These are phyloP conservation scores for Paraphoma chrysanthemicola DNA, from an alignment of 2,329 filamentous ascomycete species.

Conservation along the genomic window DNA sequence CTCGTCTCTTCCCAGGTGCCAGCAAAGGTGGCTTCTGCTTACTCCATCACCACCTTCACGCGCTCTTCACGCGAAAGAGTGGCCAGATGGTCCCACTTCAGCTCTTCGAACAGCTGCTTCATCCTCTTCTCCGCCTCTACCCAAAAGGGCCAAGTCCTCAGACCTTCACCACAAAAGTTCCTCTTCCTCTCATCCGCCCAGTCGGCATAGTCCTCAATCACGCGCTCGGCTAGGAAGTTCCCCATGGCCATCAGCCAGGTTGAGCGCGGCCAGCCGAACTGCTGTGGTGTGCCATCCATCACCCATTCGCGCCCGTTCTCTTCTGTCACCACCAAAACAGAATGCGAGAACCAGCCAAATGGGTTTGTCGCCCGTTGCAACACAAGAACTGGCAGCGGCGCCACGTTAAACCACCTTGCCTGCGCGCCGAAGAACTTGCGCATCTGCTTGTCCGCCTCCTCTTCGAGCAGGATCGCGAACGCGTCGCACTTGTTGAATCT, in stretches of 20 bases:
- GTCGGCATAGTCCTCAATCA: not conserved
- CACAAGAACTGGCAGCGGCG: no score
- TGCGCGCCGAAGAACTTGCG: not conserved
- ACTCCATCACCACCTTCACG: not conserved
- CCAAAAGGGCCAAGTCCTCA: not conserved
- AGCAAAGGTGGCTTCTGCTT: constrained; percentile 5
- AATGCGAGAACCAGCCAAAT: no score
- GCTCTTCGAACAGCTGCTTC: constrained; percentile 1
- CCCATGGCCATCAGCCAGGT: constrained; percentile 6
- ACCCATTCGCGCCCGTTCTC: not conserved
- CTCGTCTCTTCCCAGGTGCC: not conserved
- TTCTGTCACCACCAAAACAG: constrained; percentile 4
- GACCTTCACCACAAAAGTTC: no score
- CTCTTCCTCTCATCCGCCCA: no score
- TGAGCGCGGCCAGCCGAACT: constrained; percentile 9
- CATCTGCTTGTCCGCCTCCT: not conserved
- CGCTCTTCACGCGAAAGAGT: not conserved
- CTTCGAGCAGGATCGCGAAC: constrained; percentile 5
- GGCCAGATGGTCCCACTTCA: constrained; percentile 8
- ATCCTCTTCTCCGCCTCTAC: not conserved
- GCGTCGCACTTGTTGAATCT: constrained; percentile 6
- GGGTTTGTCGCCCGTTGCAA: no score
- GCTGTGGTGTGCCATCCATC: constrained; percentile 12
- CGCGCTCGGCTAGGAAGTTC: not conserved
- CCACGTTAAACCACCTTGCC: not conserved